Conservation (phyloP, 164 flowering plant species). For the Piper betle region DNA sequence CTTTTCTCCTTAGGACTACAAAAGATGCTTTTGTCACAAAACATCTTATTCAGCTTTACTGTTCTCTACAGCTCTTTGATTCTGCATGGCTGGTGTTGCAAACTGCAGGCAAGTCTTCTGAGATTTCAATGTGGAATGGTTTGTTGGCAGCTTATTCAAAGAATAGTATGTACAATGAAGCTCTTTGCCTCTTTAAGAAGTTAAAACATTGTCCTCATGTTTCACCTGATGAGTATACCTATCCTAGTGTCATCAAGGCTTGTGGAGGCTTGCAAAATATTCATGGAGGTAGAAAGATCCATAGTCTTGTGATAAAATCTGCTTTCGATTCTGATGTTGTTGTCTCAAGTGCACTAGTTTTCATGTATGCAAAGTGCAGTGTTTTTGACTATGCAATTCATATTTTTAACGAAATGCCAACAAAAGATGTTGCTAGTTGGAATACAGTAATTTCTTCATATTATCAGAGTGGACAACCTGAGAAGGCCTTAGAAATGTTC, state of each 20-base stretch:
- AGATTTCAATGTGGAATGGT: conserved; percentile 52
- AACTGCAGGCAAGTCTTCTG: conserved; percentile 27
- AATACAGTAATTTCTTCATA: conserved; percentile 56
- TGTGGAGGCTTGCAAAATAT: conserved; percentile 31
- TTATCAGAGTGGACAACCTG: conserved; percentile 41
- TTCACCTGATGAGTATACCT: conserved; percentile 42
- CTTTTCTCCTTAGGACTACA: conserved; percentile 12
- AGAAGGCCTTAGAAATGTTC: conserved; percentile 43
- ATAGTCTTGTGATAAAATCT: conserved; percentile 31
- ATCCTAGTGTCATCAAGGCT: conserved; percentile 60
- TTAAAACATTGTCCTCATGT: conserved; percentile 21
- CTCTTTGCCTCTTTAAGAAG: conserved; percentile 29
- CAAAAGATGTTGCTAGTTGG: conserved; percentile 59
- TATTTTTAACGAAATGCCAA: conserved; percentile 54
- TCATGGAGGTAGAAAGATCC: conserved; percentile 29
- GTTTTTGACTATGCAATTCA: conserved; percentile 21
- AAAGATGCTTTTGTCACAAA: conserved; percentile 30
- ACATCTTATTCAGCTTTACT: conserved; percentile 41
- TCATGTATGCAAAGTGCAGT: conserved; percentile 46
- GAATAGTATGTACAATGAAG: conserved; percentile 35
- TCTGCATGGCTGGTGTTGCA: conserved; percentile 37
- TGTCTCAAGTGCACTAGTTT: conserved; percentile 35
- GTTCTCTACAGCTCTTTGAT: conserved; percentile 27
- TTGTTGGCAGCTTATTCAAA: conserved; percentile 41
- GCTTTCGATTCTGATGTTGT: conserved; percentile 41